Base-by-base conservation (phyloP, 2,329 filamentous ascomycete species). In the Colletotrichum shisoi region DNA sequence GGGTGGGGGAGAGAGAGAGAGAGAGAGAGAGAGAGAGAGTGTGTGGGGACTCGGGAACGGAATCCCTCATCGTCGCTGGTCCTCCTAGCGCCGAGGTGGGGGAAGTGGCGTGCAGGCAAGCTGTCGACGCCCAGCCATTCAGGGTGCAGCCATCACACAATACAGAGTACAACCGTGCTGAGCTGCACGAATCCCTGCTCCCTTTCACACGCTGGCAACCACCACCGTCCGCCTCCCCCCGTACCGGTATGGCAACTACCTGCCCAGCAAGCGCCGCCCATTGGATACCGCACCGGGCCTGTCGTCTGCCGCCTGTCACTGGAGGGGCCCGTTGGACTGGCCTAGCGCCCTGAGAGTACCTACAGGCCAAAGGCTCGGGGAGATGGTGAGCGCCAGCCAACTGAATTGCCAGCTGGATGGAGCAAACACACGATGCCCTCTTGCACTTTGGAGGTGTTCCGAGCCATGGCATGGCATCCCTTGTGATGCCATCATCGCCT, bases 121-220 rank as follows among this genome's bases (percentile, higher is more conserved):
- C 11, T 40, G 15, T 21, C 31, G 37, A 19, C 4, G 39, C 60
- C 61, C 65, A 68, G 61, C 71, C 71, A 73, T 60, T 71, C 34
- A 68, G 44, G 57, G 46, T 37, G 34, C 31, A 57, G 42, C 17
- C 31, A 53, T n/a, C 34, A 44, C 46, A 39, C 52, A 21, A 27
- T 27, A 11, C 46, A 39, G 46, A 21, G 24, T 27, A 11, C n/a
- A 57, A 58, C 56, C 17, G 40, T 37, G 69, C 63, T 66, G 56
- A 54, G 59, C 52, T 71, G 71, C 70, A 72, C 61, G 71, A 67
- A 62, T 60, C 71, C 71, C 71, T 71, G 69, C 53, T 8, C 19
- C 3, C n/a, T 19, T 69, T 71, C 71, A 71, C 70, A 71, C 66
- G 8, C 24, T 51, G 31, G 56, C 51, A 37, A 66, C 52, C 57